A percentile compares a stretch with the other conserved stretches of the same genome.
These are phyloP conservation scores for Musa itinerans DNA, from an alignment of 176 grass and related monocot species.

Conservation along the genomic window DNA sequence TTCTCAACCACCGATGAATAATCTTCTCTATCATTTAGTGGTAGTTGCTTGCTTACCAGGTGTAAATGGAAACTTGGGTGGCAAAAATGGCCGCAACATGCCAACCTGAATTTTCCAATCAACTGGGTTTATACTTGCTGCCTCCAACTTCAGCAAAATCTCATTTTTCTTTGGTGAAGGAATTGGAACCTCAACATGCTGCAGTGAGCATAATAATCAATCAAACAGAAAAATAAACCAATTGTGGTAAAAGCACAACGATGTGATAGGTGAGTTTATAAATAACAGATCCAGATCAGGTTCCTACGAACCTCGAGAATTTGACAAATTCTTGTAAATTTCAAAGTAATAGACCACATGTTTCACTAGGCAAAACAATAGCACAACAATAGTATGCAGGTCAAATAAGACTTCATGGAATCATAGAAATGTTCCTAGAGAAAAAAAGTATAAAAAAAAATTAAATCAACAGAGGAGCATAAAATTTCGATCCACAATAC, in stretches of 20 bases:
- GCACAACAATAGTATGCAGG: background rate
- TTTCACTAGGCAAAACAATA: background rate
- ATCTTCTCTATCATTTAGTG: background rate
- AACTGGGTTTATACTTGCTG: slow-evolving; percentile 30
- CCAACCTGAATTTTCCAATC: slow-evolving; percentile 38
- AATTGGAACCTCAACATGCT: slow-evolving; percentile 38
- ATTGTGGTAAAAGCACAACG: background rate
- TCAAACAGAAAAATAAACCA: background rate
- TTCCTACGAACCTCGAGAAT: too few species aligned
- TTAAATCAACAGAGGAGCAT: background rate
- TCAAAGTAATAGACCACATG: background rate
- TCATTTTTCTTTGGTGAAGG: slow-evolving; percentile 42
- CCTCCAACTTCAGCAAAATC: slow-evolving; percentile 39
- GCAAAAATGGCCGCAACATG: slow-evolving; percentile 31
- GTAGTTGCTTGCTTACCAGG: slow-evolving; percentile 27
- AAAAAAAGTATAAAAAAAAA: background rate
- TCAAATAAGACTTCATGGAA: background rate
- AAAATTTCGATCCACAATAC: too few species aligned
- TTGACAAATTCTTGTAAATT: too few species aligned
- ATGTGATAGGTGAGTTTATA: background rate
- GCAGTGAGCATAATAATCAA: background rate
- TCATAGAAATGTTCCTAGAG: background rate
- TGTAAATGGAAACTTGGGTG: slow-evolving; percentile 39
- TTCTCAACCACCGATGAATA: background rate
- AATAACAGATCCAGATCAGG: background rate